phyloP scores from a whole-genome alignment of 768 basidiomycete species.

The Mycena vitilis region DNA sequence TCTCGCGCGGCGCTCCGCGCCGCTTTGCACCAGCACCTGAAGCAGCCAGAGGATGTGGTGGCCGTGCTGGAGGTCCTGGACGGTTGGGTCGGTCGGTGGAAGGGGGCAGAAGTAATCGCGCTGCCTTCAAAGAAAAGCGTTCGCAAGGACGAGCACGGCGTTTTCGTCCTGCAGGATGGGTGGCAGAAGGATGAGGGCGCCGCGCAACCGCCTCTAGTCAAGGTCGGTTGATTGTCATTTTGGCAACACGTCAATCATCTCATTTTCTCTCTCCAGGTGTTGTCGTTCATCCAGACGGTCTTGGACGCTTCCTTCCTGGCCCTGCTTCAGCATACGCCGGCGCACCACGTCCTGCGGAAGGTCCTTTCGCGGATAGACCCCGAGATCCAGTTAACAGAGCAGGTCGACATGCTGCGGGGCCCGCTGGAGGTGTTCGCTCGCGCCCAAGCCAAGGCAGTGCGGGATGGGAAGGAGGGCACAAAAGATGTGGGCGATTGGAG shows the following conservation, averaged over 20 bases:
- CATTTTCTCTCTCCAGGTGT: constrained; percentile 54
- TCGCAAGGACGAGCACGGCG: constrained; percentile 55
- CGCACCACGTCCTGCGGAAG: constrained; percentile 63
- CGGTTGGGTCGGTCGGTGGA: constrained; percentile 58
- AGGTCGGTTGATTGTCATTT: constrained; percentile 46
- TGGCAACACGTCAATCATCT: constrained; percentile 2
- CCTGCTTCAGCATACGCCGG: constrained; percentile 72
- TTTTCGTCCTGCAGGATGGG: constrained; percentile 43
- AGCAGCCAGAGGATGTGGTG: constrained; percentile 61
- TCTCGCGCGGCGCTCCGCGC: constrained; percentile 55
- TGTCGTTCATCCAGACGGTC: constrained; percentile 70
- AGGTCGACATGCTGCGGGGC: constrained; percentile 67
- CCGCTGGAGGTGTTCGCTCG: constrained; percentile 71
- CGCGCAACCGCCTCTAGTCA: constrained; percentile 55
- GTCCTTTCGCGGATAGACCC: constrained; percentile 65
- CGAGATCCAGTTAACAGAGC: constrained; percentile 63
- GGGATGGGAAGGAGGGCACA: constrained; percentile 53
- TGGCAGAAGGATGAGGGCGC: constrained; percentile 39
- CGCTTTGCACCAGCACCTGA: constrained; percentile 63
- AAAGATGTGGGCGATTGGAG: constrained; percentile 58
- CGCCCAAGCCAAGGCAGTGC: constrained; percentile 61
- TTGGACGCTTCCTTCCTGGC: constrained; percentile 80
- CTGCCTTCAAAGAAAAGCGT: constrained; percentile 54
- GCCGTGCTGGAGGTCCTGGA: constrained; percentile 60
- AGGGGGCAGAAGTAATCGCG: constrained; percentile 48